Conservation (phyloP, 2,329 filamentous ascomycete genomes). For the Didymella lethalis region DNA sequence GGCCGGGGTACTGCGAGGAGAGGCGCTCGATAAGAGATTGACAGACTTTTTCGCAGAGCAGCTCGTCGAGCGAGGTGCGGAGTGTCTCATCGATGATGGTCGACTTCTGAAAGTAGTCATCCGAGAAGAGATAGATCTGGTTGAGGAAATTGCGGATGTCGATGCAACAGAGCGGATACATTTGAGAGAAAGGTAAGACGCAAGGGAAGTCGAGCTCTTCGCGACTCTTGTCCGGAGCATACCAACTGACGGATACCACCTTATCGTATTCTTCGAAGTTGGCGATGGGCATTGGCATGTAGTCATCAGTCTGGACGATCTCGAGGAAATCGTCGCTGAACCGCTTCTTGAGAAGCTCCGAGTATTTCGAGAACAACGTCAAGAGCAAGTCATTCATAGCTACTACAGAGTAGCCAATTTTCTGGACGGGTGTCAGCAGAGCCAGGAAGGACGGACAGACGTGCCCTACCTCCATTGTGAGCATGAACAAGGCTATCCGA, state of each 20-base stretch:
- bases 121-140: slow-evolving; percentile 97
- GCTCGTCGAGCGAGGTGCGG: slow-evolving; percentile 86
- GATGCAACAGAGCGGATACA: slow-evolving; percentile 98
- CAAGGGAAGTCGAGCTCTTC: slow-evolving; percentile 87
- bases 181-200: slow-evolving; percentile 96
- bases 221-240: slow-evolving; percentile 78
- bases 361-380: slow-evolving; percentile 92
- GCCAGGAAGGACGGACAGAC: background rate
- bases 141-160: slow-evolving; percentile 97
- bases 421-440: slow-evolving; percentile 57
- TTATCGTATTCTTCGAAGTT: slow-evolving; percentile 92
- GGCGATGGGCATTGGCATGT: slow-evolving; percentile 99
- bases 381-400: slow-evolving; percentile 84
- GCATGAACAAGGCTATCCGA: slow-evolving; percentile 90
- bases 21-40: slow-evolving; percentile 86
- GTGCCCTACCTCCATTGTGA: slow-evolving; percentile 86
- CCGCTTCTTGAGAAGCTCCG: slow-evolving; percentile 84
- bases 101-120: slow-evolving; percentile 93
- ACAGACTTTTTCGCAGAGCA: slow-evolving; percentile 93
- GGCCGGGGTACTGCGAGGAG: slow-evolving; percentile 90
- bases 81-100: slow-evolving; percentile 90
- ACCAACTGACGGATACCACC: slow-evolving; percentile 96
- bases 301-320: slow-evolving; percentile 90
- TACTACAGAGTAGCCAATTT: slow-evolving; percentile 87
- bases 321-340: slow-evolving; percentile 98